Conservation (phyloP, 1,284 basidiomycete species). For the Rhizoctonia solani region DNA sequence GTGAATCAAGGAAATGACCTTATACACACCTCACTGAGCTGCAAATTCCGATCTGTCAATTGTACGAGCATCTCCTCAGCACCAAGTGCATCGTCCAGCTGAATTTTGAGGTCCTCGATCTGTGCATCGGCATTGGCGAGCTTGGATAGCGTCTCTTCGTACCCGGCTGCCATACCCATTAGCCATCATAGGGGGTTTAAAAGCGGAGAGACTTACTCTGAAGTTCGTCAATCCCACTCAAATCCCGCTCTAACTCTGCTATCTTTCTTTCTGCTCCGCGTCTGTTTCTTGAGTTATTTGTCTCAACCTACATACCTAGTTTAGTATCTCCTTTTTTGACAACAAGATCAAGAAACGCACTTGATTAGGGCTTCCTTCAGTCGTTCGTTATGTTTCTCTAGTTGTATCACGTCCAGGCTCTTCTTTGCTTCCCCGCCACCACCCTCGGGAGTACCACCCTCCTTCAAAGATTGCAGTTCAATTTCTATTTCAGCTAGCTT, state of each 20-base stretch:
- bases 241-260: slow-evolving; percentile 86
- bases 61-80: slow-evolving; percentile 97
- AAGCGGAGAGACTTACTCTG: slow-evolving; percentile 54
- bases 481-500: slow-evolving; percentile 80
- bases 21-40: slow-evolving; percentile 75
- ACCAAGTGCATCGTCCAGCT: slow-evolving; percentile 93
- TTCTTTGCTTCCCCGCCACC: slow-evolving; percentile 58
- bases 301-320: slow-evolving; percentile 61
- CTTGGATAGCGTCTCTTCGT: slow-evolving; percentile 78
- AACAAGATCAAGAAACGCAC: slow-evolving; percentile 49
- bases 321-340: neutral
- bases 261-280: slow-evolving; percentile 81
- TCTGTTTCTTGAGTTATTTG: slow-evolving; percentile 90
- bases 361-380: slow-evolving; percentile 91
- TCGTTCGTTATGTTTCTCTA: slow-evolving; percentile 95
- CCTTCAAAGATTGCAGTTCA: slow-evolving; percentile 78
- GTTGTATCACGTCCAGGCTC: slow-evolving; percentile 82
- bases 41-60: slow-evolving; percentile 91
- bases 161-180: slow-evolving; percentile 59
- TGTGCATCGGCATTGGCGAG: slow-evolving; percentile 85
- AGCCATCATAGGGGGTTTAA: neutral
- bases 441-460: slow-evolving; percentile 52
- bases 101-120: slow-evolving; percentile 90
- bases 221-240: slow-evolving; percentile 68
- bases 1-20: neutral